A percentile compares a stretch with the other conserved stretches of the same genome.
These are phyloP conservation scores for Claviceps sp. DNA, from an alignment of 2,329 filamentous ascomycete genomes.

Conservation along the genomic window DNA sequence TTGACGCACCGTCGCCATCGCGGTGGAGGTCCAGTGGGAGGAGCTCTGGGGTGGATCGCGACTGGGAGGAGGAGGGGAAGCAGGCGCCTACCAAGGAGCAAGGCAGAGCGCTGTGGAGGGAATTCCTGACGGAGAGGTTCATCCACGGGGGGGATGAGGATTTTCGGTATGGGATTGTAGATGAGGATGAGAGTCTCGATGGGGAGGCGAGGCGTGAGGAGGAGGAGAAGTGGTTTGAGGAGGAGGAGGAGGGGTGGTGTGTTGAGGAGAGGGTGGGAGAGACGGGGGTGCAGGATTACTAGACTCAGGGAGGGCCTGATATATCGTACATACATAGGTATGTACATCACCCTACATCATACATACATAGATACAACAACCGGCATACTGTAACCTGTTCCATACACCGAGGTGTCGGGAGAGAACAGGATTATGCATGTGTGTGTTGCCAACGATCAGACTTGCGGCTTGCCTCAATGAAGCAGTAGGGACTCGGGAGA, in stretches of 20 bases:
- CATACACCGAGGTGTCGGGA: too few relatives aligned
- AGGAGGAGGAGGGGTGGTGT: conserved; percentile 58
- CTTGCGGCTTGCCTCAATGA: too few relatives aligned
- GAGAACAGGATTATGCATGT: too few relatives aligned
- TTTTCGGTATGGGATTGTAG: conserved; percentile 62
- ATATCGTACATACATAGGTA: too few relatives aligned
- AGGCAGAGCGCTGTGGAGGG: conserved; percentile 54
- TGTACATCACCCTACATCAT: too few relatives aligned
- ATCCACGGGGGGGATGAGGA: conserved; percentile 61
- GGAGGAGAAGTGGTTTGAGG: conserved; percentile 69
- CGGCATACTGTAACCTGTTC: too few relatives aligned
- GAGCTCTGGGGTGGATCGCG: background rate
- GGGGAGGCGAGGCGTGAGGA: conserved; percentile 43
- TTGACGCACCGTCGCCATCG: background rate
- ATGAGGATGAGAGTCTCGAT: conserved; percentile 60
- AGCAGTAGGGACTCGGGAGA: too few relatives aligned
- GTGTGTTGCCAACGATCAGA: too few relatives aligned
- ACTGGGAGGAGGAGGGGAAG: conserved; percentile 17
- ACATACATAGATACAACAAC: too few relatives aligned
- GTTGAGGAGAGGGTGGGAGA: conserved; percentile 38
- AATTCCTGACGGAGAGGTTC: conserved; percentile 62
- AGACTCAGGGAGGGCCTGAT: conserved; percentile 2
- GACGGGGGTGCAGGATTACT: conserved; percentile 63
- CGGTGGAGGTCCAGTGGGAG: background rate
- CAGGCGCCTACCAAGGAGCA: conserved; percentile 38